Evolutionary conservation across 306 rosid species (phyloP).

Genomic region (Pachyrhizus erosus): DNA sequence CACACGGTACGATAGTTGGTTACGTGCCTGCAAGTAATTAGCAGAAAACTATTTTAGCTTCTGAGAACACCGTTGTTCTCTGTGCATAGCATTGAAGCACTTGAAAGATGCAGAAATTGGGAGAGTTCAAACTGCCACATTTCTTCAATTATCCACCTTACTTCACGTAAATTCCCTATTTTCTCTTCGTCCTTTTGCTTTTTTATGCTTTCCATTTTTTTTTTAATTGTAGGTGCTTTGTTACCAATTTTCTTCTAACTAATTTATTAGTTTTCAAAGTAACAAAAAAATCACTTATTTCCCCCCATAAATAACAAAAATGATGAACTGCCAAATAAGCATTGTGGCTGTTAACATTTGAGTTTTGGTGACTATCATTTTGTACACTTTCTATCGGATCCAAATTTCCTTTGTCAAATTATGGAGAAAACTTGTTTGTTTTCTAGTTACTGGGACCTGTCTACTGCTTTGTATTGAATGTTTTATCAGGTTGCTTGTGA

Average conservation of each 20-base stretch:
- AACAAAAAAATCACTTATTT: neutral
- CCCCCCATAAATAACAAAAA: neutral
- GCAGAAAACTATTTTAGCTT: neutral
- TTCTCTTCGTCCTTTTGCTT: neutral
- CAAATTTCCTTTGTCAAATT: neutral
- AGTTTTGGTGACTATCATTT: neutral
- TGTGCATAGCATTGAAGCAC: neutral
- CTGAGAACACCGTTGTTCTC: neutral
- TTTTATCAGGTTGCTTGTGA: neutral
- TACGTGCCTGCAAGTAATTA: neutral
- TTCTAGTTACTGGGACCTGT: neutral
- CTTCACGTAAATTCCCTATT: conserved; percentile 69
- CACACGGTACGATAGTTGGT: neutral
- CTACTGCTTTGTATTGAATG: neutral
- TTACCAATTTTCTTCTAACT: neutral
- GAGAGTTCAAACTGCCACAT: conserved; percentile 87
- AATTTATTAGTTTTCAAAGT: neutral
- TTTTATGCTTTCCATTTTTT: neutral
- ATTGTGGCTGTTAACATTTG: neutral
- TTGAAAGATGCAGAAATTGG: conserved; percentile 82
- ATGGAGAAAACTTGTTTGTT: neutral
- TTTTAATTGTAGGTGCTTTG: neutral
- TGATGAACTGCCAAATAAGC: neutral
- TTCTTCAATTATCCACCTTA: conserved; percentile 97
- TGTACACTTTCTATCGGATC: neutral